phyloP scores from a whole-genome alignment of 495 filamentous ascomycete species.

The Talaromyces nanjingensis region DNA sequence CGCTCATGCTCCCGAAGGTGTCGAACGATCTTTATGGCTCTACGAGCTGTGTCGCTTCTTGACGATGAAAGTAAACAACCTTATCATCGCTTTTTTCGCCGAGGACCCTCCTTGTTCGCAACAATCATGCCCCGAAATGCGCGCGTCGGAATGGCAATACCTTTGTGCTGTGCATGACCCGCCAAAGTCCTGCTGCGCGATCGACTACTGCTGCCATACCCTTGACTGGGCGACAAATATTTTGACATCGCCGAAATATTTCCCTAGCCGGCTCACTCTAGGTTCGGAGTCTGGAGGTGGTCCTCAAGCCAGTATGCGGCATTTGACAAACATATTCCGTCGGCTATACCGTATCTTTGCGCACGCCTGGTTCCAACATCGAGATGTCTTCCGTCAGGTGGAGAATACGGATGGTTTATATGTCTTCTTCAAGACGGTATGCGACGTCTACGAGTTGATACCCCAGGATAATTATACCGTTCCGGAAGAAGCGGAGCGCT shows the following conservation, averaged over 20 bases:
- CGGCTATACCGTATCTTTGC: constrained; percentile 94
- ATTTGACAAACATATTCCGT: constrained; percentile 89
- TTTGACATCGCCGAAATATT: constrained; percentile 82
- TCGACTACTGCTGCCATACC: constrained; percentile 98
- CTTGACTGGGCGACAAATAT: constrained; percentile 94
- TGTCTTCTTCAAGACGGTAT: constrained; percentile 93
- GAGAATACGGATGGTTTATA: constrained; percentile 83
- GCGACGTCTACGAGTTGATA: constrained; percentile 80
- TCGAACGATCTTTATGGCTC: constrained; percentile 85
- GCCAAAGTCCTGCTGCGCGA: constrained; percentile 91
- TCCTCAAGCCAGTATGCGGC: constrained; percentile 57
- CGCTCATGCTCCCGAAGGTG: constrained; percentile 67
- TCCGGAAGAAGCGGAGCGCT: constrained; percentile 83
- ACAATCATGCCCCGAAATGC: constrained; percentile 92
- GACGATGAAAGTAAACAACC: constrained; percentile 82
- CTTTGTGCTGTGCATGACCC: constrained; percentile 95
- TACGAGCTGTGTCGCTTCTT: constrained; percentile 96
- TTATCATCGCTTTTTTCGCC: constrained; percentile 86
- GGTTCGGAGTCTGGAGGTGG: constrained; percentile 57
- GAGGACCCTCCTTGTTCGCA: constrained; percentile 83
- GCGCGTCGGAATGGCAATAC: constrained; percentile 97
- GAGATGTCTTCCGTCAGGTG: constrained; percentile 92
- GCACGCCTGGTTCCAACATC: constrained; percentile 97
- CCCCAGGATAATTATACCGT: constrained; percentile 93
- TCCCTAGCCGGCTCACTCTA: constrained; percentile 79